Evolutionary conservation across 2,329 filamentous ascomycete species (phyloP), one percentile per base, ranked within the genome.

Genomic region (Botrytis paeoniae): DNA sequence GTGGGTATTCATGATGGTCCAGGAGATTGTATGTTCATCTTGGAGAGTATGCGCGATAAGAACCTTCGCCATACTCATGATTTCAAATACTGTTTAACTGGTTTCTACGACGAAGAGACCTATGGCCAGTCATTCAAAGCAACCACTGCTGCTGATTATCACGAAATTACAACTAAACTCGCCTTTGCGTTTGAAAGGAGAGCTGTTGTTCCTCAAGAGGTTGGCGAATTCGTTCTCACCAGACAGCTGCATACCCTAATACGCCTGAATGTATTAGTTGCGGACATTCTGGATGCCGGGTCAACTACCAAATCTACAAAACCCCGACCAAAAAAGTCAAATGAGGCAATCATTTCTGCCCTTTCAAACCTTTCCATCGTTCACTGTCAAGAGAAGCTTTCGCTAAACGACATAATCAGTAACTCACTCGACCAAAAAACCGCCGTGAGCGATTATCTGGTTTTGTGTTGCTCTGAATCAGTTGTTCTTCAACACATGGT

Each of bases 201-300:
- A 57, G 20, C 64, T 20, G 68, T 70, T 37, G 41, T 75, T 71
- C 63, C 70, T n/a, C 54, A 61, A 66, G 70, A 73, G 20, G 74
- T 60, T n/a, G 68, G 73, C 57, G 68, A 73, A 51, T 63, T 74
- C 1, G 78, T 87, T 20, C 73, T 87, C 2, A 43, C 75, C 57
- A 81, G 85, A 74, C 85, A 86, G 72, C 59, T 76, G 1, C 77
- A 75, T 6, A 69, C 85, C 0, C 59, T 86, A 0, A 81, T 83
- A 65, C 18, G 25, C 9, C 82, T 86, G 43, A 83, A 82, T 72
- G 80, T 84, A n/a, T 75, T 85, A 1, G 77, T 86, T 7, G 82
- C 84, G 1, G 81, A 83, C 57, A 83, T 86, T 43, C 78, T 86
- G 1, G 80, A 84, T 0, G 74, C 78, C 54, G 82, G 81, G 5